Conservation (phyloP, 2,329 filamentous ascomycete genomes). For the Penicillium sp. region DNA sequence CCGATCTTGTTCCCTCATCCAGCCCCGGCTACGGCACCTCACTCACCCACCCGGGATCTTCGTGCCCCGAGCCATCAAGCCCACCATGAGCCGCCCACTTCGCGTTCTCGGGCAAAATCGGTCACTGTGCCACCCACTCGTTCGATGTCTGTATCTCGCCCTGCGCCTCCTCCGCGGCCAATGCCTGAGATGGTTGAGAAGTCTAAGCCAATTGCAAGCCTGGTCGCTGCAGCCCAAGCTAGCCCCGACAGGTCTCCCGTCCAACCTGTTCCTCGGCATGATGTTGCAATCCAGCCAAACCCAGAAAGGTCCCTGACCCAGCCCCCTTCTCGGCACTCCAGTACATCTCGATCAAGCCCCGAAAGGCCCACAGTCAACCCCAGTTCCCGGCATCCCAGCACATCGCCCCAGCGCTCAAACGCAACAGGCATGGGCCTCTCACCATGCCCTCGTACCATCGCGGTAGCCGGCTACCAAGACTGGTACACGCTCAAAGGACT, state of each 20-base stretch:
- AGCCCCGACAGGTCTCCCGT: constrained; percentile 12
- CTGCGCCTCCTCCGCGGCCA: neutral
- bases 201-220: neutral
- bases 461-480: constrained; percentile 66
- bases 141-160: constrained; percentile 7
- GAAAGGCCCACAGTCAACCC: neutral
- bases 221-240: neutral
- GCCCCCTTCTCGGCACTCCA: neutral
- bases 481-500: constrained; percentile 78
- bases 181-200: neutral
- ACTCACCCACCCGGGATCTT: constrained; percentile 12
- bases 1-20: neutral
- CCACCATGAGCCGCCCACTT: constrained; percentile 5
- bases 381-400: constrained; percentile 3
- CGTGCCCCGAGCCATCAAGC: constrained; percentile 1
- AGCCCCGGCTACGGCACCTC: constrained; percentile 3
- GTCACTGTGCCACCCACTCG: constrained; percentile 7
- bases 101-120: constrained; percentile 13
- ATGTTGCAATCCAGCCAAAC: neutral
- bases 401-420: constrained; percentile 18
- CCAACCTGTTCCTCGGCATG: neutral
- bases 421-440: constrained; percentile 51
- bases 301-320: neutral
- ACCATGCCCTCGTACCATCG: constrained; percentile 68
- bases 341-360: neutral